Conservation (phyloP, 768 basidiomycete species). For the Panaeolus cyanescens region DNA sequence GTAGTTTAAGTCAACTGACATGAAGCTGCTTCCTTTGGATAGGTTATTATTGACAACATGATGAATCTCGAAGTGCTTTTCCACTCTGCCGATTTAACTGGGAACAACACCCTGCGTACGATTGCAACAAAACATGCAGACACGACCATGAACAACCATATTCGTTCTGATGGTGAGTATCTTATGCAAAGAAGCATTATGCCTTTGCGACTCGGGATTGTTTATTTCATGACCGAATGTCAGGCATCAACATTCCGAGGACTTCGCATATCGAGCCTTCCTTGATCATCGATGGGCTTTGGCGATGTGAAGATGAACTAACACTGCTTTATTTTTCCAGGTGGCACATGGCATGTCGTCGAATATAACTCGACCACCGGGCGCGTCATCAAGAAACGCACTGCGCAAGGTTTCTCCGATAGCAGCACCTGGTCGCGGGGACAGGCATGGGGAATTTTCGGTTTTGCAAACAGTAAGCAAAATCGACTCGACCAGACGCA, state of each 20-base stretch:
- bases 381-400: constrained; percentile 53
- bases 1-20: neutral
- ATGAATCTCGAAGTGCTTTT: constrained; percentile 77
- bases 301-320: neutral
- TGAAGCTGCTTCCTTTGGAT: neutral
- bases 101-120: constrained; percentile 55
- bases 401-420: constrained; percentile 65
- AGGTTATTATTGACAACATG: constrained; percentile 81
- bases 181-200: too few species aligned
- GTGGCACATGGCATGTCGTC: constrained; percentile 61
- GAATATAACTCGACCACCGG: constrained; percentile 71
- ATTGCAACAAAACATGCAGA: constrained; percentile 69
- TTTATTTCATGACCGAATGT: neutral
- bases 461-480: constrained; percentile 65
- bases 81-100: constrained; percentile 55
- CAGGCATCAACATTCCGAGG: neutral
- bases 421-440: constrained; percentile 75
- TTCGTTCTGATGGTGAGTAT: constrained; percentile 59
- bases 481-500: neutral
- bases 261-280: neutral
- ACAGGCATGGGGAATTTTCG: constrained; percentile 72
- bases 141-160: constrained; percentile 67
- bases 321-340: constrained; percentile 22
- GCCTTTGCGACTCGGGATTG: neutral
- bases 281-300: neutral